phyloP scores from a whole-genome alignment of 371 early-diverging fungal species.

The Mortierella sp. region DNA sequence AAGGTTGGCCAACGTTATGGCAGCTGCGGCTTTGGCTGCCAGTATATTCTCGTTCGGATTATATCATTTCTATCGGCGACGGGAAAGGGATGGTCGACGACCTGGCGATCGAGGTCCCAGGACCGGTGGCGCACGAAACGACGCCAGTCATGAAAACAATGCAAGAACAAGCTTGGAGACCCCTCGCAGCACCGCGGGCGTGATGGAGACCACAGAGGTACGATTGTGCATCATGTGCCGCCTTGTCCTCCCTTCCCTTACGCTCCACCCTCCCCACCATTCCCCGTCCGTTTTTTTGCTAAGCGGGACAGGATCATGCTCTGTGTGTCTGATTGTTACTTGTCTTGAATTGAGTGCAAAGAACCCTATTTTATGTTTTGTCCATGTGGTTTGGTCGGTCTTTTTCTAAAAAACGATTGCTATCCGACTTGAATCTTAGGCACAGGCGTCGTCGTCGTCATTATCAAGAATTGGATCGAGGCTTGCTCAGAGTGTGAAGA shows the following conservation, averaged over 20 bases:
- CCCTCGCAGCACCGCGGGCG: neutral
- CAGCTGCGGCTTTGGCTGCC: conserved; percentile 45
- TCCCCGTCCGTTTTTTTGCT: neutral
- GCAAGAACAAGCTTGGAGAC: conserved; percentile 17
- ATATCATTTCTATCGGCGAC: conserved; percentile 53
- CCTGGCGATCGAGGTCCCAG: conserved; percentile 8
- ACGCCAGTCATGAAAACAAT: conserved; percentile 11
- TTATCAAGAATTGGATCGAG: conserved; percentile 52
- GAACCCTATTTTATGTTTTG: neutral
- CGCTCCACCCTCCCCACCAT: neutral
- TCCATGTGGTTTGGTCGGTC: conserved; percentile 3
- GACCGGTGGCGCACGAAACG: conserved; percentile 5
- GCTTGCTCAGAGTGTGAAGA: conserved; percentile 49
- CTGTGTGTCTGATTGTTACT: too few relatives aligned
- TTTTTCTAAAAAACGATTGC: neutral
- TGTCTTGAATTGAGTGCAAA: neutral
- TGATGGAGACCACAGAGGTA: conserved; percentile 48
- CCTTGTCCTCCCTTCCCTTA: neutral
- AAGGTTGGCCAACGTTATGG: conserved; percentile 33
- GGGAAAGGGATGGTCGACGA: conserved; percentile 13
- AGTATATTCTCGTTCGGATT: conserved; percentile 59
- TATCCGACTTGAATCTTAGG: neutral
- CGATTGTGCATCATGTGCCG: too few relatives aligned
- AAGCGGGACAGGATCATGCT: neutral
- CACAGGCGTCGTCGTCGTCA: conserved; percentile 42